A percentile compares a stretch with the other conserved stretches of the same genome.
Conservation (phyloP, 331 rosid genomes). For the Malus hybrid region DNA sequence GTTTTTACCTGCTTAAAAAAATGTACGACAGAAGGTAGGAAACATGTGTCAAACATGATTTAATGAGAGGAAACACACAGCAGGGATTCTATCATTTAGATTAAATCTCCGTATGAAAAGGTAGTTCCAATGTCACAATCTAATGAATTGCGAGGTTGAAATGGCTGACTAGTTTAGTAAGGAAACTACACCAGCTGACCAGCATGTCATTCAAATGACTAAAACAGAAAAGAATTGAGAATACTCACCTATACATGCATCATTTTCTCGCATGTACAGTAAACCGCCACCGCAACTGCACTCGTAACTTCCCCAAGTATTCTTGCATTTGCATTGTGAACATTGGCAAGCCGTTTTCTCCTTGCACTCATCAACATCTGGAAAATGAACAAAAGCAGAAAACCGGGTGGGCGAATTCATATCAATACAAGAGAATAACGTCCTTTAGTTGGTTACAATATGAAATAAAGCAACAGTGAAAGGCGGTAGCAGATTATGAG, state of each 20-base stretch:
- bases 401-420: background rate
- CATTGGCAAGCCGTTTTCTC: conserved; percentile 78
- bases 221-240: background rate
- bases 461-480: background rate
- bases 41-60: background rate
- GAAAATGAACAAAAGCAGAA: conserved; percentile 11
- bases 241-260: conserved; percentile 64
- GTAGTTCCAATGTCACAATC: background rate
- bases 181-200: background rate
- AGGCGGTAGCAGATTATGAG: background rate
- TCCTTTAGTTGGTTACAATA: background rate
- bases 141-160: background rate
- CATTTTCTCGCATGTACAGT: conserved; percentile 72
- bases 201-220: background rate
- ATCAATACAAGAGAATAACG: background rate
- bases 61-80: background rate
- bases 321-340: conserved; percentile 71
- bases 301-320: conserved; percentile 87
- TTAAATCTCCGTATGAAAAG: background rate
- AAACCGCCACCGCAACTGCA: conserved; percentile 67
- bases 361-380: conserved; percentile 87
- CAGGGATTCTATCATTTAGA: background rate
- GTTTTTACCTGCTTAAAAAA: conserved; percentile 27
- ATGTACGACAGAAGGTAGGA: background rate
- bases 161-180: background rate